Conservation (phyloP, 495 filamentous ascomycete species). For the Cairneyella variabilis region DNA sequence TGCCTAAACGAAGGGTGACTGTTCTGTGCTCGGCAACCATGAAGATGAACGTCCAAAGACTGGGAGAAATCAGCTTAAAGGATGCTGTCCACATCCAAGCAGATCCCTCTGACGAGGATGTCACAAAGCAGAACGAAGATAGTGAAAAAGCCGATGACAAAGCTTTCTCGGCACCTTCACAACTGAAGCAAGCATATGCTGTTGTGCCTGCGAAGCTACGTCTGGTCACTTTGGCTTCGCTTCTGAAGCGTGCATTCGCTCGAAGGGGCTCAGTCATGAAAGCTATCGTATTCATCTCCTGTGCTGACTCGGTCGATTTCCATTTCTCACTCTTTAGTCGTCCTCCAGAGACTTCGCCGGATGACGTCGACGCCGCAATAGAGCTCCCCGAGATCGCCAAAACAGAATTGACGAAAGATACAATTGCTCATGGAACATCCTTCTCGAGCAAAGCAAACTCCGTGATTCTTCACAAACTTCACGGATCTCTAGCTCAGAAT, state of each 20-base stretch:
- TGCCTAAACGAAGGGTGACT: constrained; percentile 77
- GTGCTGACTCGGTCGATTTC: constrained; percentile 94
- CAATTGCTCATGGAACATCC: constrained; percentile 44
- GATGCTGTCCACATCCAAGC: constrained; percentile 85
- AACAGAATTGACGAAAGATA: constrained; percentile 38
- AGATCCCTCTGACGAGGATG: constrained; percentile 48
- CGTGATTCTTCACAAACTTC: constrained; percentile 78
- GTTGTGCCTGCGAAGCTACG: constrained; percentile 85
- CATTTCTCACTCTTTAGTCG: constrained; percentile 84
- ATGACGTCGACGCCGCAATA: constrained; percentile 4
- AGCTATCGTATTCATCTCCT: constrained; percentile 92
- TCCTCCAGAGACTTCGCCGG: constrained; percentile 25
- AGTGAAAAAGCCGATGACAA: constrained; percentile 43
- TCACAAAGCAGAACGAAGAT: constrained; percentile 33
- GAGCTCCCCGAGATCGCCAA: constrained; percentile 16
- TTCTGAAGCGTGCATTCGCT: constrained; percentile 81
- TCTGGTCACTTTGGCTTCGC: constrained; percentile 77
- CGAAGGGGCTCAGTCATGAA: constrained; percentile 88
- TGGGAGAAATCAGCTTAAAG: constrained; percentile 92
- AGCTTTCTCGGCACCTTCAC: constrained; percentile 79
- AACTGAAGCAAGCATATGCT: constrained; percentile 86
- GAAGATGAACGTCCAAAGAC: constrained; percentile 89
- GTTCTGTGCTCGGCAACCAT: constrained; percentile 95
- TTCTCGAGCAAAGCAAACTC: constrained; percentile 40
- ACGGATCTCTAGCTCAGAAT: constrained; percentile 88